phyloP scores from a whole-genome alignment of 2,329 filamentous ascomycete genomes.

The Pseudovirgaria hyperparasitica region DNA sequence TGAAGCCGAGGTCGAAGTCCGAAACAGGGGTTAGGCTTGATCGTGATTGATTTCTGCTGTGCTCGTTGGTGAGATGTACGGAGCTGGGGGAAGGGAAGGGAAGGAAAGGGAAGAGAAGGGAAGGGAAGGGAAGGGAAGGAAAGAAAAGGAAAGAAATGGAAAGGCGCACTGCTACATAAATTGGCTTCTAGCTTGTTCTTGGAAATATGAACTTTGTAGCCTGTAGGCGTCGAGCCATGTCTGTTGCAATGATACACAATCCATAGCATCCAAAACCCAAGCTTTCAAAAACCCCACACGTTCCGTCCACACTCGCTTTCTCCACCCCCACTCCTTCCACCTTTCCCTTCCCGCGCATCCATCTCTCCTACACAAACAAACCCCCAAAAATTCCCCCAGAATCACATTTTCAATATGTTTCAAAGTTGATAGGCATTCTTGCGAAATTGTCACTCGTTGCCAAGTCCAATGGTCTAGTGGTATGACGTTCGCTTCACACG shows the following conservation, averaged over 20 bases:
- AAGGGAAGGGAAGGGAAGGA: conserved; percentile 3
- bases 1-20: neutral
- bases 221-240: neutral
- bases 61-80: conserved; percentile 2
- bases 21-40: neutral
- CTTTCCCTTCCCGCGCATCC: conserved; percentile 3
- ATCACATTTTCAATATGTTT: no score
- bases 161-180: conserved; percentile 1
- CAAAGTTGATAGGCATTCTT: no score
- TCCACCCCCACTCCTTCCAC: conserved; percentile 1
- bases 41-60: neutral
- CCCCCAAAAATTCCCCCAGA: no score
- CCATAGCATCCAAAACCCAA: neutral
- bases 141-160: conserved; percentile 2
- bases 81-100: neutral
- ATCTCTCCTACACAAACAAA: no score
- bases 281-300: neutral
- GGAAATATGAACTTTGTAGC: neutral
- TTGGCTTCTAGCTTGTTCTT: neutral
- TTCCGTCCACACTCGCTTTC: conserved; percentile 1
- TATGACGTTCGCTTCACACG: conserved; percentile 6
- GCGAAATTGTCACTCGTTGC: no score
- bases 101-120: conserved; percentile 1
- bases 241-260: neutral
- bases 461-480: conserved; percentile 10